These are phyloP conservation scores for Hibiscus tridactylites DNA, from an alignment of 345 rosid species.

Conservation along the genomic window DNA sequence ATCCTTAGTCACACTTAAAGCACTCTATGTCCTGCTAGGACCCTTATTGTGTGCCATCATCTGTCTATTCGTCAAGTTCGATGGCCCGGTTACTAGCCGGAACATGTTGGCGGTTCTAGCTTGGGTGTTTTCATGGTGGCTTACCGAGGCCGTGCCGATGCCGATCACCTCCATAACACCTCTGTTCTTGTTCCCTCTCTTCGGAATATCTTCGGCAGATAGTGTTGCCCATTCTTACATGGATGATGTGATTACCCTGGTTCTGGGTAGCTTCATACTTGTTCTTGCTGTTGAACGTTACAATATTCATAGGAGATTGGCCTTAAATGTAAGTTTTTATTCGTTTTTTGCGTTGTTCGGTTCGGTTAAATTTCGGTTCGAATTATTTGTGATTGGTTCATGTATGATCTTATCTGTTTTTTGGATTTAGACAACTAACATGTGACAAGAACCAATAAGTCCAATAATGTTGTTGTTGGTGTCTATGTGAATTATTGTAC, in stretches of 20 bases:
- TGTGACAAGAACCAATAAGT: no score
- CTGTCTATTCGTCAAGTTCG: constrained; percentile 40
- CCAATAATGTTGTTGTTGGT: no score
- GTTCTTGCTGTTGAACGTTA: constrained; percentile 94
- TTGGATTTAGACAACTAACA: no score
- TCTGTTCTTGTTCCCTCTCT: constrained; percentile 67
- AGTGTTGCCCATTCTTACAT: constrained; percentile 65
- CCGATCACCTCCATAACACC: constrained; percentile 90
- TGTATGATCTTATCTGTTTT: no score
- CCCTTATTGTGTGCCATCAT: constrained; percentile 47
- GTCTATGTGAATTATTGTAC: no score
- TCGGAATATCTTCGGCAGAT: constrained; percentile 66
- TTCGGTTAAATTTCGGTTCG: no score
- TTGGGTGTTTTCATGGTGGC: constrained; percentile 89
- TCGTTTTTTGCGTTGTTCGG: no score
- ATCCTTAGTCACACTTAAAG: constrained; percentile 35
- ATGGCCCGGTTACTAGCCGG: constrained; percentile 29
- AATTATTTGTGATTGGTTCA: no score
- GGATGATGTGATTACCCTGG: constrained; percentile 86
- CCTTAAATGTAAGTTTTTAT: constrained; percentile 59
- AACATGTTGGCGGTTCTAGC: constrained; percentile 70
- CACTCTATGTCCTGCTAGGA: constrained; percentile 53
- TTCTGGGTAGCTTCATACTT: constrained; percentile 81
- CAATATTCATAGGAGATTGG: constrained; percentile 71
- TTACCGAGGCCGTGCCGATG: constrained; percentile 91